Evolutionary conservation across 2,329 filamentous ascomycete genomes (phyloP).

Genomic region (Lachnellula subtilissima): DNA sequence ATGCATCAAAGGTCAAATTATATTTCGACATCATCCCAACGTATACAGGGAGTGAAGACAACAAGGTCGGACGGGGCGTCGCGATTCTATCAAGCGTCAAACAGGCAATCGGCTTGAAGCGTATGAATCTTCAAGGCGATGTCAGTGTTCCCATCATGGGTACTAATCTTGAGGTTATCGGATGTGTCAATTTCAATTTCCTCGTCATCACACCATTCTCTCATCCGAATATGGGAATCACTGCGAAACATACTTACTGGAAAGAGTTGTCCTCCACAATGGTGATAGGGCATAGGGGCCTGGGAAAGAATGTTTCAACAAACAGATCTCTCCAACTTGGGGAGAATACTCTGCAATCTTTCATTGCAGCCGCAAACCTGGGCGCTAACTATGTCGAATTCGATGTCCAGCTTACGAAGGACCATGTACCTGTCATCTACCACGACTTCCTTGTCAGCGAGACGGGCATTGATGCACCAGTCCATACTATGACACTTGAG

Average conservation of each 20-base stretch:
- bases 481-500: constrained; percentile 90
- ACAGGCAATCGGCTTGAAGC: constrained; percentile 73
- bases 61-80: constrained; percentile 83
- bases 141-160: constrained; percentile 83
- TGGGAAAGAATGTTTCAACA: constrained; percentile 84
- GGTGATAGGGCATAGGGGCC: constrained; percentile 66
- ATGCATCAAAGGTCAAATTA: constrained; percentile 77
- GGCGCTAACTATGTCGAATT: constrained; percentile 73
- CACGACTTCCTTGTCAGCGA: constrained; percentile 98
- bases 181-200: constrained; percentile 95
- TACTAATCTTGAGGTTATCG: constrained; percentile 82
- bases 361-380: constrained; percentile 91
- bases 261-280: constrained; percentile 86
- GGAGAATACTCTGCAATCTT: constrained; percentile 93
- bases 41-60: constrained; percentile 83
- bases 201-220: constrained; percentile 89
- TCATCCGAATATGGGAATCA: constrained; percentile 90
- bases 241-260: constrained; percentile 91
- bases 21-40: constrained; percentile 95
- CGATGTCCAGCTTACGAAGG: constrained; percentile 97
- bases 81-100: constrained; percentile 84
- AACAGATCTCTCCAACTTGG: constrained; percentile 88
- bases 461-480: constrained; percentile 92
- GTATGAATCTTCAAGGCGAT: constrained; percentile 90
- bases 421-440: constrained; percentile 96